Conservation (phyloP, 305 asterid species). For the Andrographis paniculata region DNA sequence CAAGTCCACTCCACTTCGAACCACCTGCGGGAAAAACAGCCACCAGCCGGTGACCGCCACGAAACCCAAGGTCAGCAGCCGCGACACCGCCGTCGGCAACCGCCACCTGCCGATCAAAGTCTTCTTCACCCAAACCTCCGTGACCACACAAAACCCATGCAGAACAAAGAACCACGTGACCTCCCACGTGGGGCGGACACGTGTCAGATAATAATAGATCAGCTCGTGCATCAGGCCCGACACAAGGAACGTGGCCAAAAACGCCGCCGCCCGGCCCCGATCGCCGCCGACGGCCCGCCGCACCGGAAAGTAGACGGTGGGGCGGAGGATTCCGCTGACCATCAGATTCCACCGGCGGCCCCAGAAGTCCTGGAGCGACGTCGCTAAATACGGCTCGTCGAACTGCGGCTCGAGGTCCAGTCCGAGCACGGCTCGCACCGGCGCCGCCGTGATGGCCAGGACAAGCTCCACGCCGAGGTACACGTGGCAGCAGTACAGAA, state of each 20-base stretch:
- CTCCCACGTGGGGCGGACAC: slow-evolving; percentile 65
- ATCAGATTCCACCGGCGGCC: slow-evolving; percentile 68
- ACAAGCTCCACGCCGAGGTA: slow-evolving; percentile 44
- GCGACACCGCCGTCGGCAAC: slow-evolving; percentile 30
- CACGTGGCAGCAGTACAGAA: slow-evolving; percentile 37
- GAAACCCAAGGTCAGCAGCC: slow-evolving; percentile 43
- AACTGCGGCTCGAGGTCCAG: slow-evolving; percentile 52
- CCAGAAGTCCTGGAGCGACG: slow-evolving; percentile 73
- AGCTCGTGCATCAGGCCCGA: slow-evolving; percentile 80
- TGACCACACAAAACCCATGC: slow-evolving; percentile 43
- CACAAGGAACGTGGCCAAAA: slow-evolving; percentile 38
- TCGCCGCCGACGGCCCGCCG: slow-evolving; percentile 15
- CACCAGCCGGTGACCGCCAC: slow-evolving; percentile 44
- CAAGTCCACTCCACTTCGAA: slow-evolving; percentile 30
- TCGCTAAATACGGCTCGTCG: slow-evolving; percentile 54
- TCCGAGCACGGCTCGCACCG: slow-evolving; percentile 41
- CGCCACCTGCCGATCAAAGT: slow-evolving; percentile 32
- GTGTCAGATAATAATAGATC: slow-evolving; percentile 41
- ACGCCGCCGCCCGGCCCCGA: slow-evolving; percentile 23
- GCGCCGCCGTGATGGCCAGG: slow-evolving; percentile 30
- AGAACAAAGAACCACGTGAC: slow-evolving; percentile 62
- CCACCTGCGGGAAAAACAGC: slow-evolving; percentile 61
- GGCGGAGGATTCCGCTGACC: slow-evolving; percentile 45
- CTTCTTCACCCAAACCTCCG: slow-evolving; percentile 42
- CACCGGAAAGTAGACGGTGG: slow-evolving; percentile 47